A percentile compares a stretch with the other conserved stretches of the same genome.
These are phyloP conservation scores for Cicer pinnatifidum DNA, from an alignment of 306 rosid species.

Conservation along the genomic window DNA sequence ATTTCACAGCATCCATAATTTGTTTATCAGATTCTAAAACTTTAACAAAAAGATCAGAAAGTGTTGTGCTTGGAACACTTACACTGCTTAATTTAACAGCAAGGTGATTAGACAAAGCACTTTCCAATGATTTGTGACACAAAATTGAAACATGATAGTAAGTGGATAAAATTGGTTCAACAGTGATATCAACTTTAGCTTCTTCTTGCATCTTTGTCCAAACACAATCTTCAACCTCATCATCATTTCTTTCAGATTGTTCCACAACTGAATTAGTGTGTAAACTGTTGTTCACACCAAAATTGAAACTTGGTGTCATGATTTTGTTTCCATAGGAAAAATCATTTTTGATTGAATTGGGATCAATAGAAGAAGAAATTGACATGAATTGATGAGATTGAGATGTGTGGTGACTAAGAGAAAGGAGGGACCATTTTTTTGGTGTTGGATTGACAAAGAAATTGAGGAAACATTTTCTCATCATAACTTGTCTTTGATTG, in stretches of 20 bases:
- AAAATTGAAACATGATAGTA: constrained; percentile 61
- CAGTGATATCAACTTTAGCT: constrained; percentile 57
- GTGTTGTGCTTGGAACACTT: constrained; percentile 53
- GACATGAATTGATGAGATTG: constrained; percentile 43
- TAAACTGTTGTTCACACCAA: constrained; percentile 29
- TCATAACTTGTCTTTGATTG: constrained; percentile 34
- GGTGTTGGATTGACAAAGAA: constrained; percentile 38
- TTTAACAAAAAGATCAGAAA: constrained; percentile 58
- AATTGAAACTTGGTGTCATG: constrained; percentile 49
- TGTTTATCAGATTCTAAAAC: constrained; percentile 49
- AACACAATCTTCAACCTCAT: constrained; percentile 39
- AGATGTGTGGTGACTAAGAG: not conserved
- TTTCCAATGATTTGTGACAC: constrained; percentile 59
- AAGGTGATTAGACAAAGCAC: constrained; percentile 66
- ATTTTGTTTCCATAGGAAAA: not conserved
- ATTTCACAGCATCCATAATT: constrained; percentile 49
- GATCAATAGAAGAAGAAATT: constrained; percentile 34
- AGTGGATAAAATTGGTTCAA: constrained; percentile 66
- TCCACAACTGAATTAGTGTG: constrained; percentile 44
- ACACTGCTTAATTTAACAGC: constrained; percentile 60
- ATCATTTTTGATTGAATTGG: too few species aligned
- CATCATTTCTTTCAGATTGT: constrained; percentile 29
- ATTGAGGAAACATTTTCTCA: constrained; percentile 9
- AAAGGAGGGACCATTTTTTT: constrained; percentile 22
- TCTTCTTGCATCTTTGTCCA: constrained; percentile 76